Evolutionary conservation across 2,329 filamentous ascomycete species (phyloP).

Genomic region (Hypomyces perniciosus): DNA sequence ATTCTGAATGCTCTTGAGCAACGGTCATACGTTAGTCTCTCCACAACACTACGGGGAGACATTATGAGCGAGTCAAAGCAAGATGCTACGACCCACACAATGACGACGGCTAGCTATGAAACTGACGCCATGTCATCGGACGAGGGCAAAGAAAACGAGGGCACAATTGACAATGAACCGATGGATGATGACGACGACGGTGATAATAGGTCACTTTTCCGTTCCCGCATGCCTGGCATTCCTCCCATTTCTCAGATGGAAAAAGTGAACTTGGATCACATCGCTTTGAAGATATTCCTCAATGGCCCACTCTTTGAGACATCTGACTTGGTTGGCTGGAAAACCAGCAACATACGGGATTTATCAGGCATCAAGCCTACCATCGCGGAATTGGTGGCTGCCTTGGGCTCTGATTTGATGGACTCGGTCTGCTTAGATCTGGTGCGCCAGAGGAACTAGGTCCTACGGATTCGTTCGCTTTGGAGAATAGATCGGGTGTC

Average conservation of each 20-base stretch:
- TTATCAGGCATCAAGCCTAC: constrained; percentile 50
- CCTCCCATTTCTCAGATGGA: constrained; percentile 48
- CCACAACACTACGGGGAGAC: constrained; percentile 13
- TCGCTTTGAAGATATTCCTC: constrained; percentile 46
- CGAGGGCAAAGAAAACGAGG: neutral
- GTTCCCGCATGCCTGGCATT: constrained; percentile 62
- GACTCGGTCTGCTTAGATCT: constrained; percentile 55
- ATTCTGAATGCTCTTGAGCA: constrained; percentile 45
- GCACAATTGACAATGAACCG: constrained; percentile 6
- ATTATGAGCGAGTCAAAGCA: neutral
- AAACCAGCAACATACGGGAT: constrained; percentile 43
- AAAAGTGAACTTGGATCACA: constrained; percentile 51
- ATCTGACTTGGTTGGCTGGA: constrained; percentile 55
- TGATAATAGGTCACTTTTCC: constrained; percentile 43
- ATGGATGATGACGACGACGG: constrained; percentile 18
- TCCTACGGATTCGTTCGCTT: neutral
- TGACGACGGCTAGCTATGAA: neutral
- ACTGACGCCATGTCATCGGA: neutral
- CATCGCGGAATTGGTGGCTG: constrained; percentile 62
- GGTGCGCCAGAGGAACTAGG: constrained; percentile 5
- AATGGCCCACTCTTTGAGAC: constrained; percentile 34
- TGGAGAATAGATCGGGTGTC: neutral
- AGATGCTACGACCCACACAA: neutral
- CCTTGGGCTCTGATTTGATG: constrained; percentile 56
- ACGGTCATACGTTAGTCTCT: constrained; percentile 51